Conservation (phyloP, 495 filamentous ascomycete genomes). For the Annulohypoxylon moriforme region DNA sequence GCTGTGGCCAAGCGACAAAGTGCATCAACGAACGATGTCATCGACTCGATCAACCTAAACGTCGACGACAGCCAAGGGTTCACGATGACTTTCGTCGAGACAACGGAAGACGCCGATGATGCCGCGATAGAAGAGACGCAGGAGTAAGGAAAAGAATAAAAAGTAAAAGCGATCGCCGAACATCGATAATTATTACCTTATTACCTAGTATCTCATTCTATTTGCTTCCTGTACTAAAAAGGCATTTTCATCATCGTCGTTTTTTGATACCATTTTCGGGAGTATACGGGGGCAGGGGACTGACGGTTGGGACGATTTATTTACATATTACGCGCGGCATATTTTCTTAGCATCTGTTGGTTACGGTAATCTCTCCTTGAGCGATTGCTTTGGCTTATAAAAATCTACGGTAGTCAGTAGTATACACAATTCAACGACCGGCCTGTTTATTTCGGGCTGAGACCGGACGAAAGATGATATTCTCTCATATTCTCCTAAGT, state of each 20-base stretch:
- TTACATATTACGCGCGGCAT: conserved; percentile 15
- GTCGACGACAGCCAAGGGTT: conserved; percentile 59
- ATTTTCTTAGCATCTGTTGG: conserved; percentile 15
- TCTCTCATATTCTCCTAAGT: neutral
- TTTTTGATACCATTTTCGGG: conserved; percentile 45
- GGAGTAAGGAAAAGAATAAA: neutral
- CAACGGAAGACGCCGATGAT: conserved; percentile 51
- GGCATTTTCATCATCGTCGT: conserved; percentile 34
- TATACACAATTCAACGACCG: conserved; percentile 37
- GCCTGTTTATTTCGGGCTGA: conserved; percentile 34
- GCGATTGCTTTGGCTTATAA: conserved; percentile 14
- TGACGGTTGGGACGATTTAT: conserved; percentile 28
- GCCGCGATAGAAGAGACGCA: conserved; percentile 41
- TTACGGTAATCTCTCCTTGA: conserved; percentile 11
- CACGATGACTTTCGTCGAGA: conserved; percentile 63
- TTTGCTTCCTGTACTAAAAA: conserved; percentile 24
- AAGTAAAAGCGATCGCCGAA: neutral
- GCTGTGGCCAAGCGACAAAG: conserved; percentile 46
- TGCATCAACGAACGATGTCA: conserved; percentile 39
- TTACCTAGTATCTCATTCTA: neutral
- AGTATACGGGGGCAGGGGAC: conserved; percentile 26
- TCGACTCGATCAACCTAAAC: conserved; percentile 63
- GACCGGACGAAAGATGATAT: conserved; percentile 21
- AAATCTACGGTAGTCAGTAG: conserved; percentile 34
- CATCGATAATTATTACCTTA: conserved; percentile 22